Conservation (phyloP, 2,329 filamentous ascomycete species). For the Bipolaris zeicola region DNA sequence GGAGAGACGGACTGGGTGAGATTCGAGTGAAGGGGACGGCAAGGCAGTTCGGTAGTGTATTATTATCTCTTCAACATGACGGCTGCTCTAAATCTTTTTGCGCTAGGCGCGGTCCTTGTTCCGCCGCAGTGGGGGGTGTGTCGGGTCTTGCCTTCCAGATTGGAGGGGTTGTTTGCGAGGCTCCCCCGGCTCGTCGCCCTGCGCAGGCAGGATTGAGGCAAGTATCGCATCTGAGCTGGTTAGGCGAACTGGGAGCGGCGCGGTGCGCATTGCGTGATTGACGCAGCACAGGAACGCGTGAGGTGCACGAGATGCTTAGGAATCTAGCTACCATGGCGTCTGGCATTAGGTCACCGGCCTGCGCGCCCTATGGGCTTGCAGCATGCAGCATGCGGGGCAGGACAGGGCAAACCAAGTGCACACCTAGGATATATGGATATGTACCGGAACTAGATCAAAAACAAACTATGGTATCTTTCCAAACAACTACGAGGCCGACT, state of each 20-base stretch:
- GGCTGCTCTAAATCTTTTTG: conserved; percentile 34
- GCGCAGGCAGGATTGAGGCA: conserved; percentile 1
- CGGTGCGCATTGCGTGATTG: conserved; percentile 14
- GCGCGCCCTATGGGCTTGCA: conserved; percentile 2
- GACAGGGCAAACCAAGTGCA: not conserved
- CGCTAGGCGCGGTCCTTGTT: conserved; percentile 33
- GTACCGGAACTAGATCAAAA: not conserved
- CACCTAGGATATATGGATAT: not conserved
- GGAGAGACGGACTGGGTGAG: conserved; percentile 6
- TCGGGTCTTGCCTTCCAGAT: conserved; percentile 32
- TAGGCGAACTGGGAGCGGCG: not conserved
- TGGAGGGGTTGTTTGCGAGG: conserved; percentile 19
- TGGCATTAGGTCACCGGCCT: conserved; percentile 22
- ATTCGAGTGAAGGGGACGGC: conserved; percentile 18
- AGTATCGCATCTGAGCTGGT: conserved; percentile 7
- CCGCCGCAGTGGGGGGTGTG: conserved; percentile 22
- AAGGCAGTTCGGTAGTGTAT: conserved; percentile 31
- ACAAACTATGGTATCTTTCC: conserved; percentile 19
- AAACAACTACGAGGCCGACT: conserved; percentile 7
- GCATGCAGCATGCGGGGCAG: conserved; percentile 17
- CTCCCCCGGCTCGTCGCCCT: conserved; percentile 14
- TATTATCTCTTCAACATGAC: conserved; percentile 37
- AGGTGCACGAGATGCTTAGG: conserved; percentile 19
- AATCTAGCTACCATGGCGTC: conserved; percentile 19
- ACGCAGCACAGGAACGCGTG: conserved; percentile 20